phyloP scores from a whole-genome alignment of 352 stramenopile genomes.

The Globisporangium uncinulatum region DNA sequence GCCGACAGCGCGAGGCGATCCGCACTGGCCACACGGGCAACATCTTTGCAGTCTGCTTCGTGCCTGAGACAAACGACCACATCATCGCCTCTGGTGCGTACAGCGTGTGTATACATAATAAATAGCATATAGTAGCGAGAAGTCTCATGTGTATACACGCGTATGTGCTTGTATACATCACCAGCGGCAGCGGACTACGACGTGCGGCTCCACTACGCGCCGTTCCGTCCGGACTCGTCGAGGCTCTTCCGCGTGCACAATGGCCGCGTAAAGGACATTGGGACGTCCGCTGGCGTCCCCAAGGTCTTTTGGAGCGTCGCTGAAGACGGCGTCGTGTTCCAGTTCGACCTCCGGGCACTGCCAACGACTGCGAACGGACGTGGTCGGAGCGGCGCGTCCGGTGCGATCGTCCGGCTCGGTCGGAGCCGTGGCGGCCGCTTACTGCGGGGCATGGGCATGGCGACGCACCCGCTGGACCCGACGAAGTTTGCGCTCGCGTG shows the following conservation, averaged over 20 bases:
- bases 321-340: conserved; percentile 80
- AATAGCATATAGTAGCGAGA: not conserved
- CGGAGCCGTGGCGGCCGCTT: conserved; percentile 34
- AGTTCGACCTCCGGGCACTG: conserved; percentile 73
- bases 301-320: conserved; percentile 84
- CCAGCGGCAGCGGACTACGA: conserved; percentile 72
- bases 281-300: conserved; percentile 48
- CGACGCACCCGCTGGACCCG: conserved; percentile 56
- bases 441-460: conserved; percentile 71
- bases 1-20: conserved; percentile 48
- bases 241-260: conserved; percentile 66
- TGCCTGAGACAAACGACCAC: conserved; percentile 74
- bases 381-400: conserved; percentile 29
- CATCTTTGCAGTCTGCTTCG: conserved; percentile 87
- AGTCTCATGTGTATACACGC: not conserved
- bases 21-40: conserved; percentile 74
- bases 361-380: conserved; percentile 25
- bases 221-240: conserved; percentile 56
- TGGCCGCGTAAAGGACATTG: conserved; percentile 82
- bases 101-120: not conserved
- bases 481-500: conserved; percentile 71
- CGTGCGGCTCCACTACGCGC: conserved; percentile 83
- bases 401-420: conserved; percentile 62
- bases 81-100: conserved; percentile 50
- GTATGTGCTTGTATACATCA: not conserved